These are phyloP conservation scores for Gillenia trifoliata DNA, from an alignment of 306 rosid species.

Conservation along the genomic window DNA sequence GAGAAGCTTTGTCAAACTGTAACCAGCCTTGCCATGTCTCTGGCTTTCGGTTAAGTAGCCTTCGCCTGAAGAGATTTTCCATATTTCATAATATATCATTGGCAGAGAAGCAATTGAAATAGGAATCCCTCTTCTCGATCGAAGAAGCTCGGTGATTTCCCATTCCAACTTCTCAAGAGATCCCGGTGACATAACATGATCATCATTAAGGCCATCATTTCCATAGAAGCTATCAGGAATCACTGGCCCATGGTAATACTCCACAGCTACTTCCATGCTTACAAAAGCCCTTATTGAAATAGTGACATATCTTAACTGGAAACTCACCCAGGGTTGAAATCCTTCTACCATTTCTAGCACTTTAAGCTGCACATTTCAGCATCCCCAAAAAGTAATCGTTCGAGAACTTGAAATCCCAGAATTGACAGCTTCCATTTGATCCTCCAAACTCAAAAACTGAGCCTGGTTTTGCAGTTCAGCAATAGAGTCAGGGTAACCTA, in stretches of 20 bases:
- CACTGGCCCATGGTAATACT: conserved; percentile 50
- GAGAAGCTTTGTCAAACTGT: conserved; percentile 77
- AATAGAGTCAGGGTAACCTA: conserved; percentile 35
- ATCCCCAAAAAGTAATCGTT: conserved; percentile 39
- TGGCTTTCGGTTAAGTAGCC: conserved; percentile 90
- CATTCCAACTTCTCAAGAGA: conserved; percentile 67
- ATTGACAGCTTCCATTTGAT: conserved; percentile 32
- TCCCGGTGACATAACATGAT: conserved; percentile 39
- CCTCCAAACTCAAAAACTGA: conserved; percentile 40
- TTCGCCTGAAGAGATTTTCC: conserved; percentile 76
- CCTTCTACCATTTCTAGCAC: conserved; percentile 28
- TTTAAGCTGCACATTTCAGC: conserved; percentile 19
- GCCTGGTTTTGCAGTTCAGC: conserved; percentile 39
- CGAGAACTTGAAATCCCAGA: conserved; percentile 19
- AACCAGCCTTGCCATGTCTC: conserved; percentile 84
- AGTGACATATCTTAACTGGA: conserved; percentile 63
- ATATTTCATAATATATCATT: conserved; percentile 65
- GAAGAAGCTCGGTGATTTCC: conserved; percentile 64
- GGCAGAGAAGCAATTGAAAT: conserved; percentile 87
- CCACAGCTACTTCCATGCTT: conserved; percentile 73
- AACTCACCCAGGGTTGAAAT: conserved; percentile 33
- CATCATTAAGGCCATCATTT: conserved; percentile 36
- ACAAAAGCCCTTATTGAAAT: conserved; percentile 70
- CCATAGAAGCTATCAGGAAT: conserved; percentile 39
- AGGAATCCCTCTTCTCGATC: conserved; percentile 57